phyloP scores from a whole-genome alignment of 345 rosid genomes.

The Eucalyptus cladocalyx region DNA sequence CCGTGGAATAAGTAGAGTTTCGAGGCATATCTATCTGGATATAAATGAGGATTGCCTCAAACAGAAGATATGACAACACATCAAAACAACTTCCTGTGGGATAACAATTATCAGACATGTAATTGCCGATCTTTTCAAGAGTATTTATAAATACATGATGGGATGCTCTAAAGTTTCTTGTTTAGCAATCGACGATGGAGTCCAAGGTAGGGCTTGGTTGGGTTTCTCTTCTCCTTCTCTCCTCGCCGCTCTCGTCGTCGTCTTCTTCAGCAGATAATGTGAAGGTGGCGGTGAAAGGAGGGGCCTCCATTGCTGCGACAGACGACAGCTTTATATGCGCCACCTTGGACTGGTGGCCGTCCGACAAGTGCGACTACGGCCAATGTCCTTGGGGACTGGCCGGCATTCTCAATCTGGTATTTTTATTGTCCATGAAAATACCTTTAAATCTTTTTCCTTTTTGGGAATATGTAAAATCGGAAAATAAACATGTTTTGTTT shows the following conservation, averaged over 20 bases:
- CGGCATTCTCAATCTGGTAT: constrained; percentile 45
- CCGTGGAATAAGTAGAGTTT: neutral
- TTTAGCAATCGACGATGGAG: neutral
- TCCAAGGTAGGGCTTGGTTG: neutral
- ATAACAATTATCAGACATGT: neutral
- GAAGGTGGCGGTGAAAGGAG: constrained; percentile 15
- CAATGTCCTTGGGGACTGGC: constrained; percentile 58
- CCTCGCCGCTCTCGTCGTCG: neutral
- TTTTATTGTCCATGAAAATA: neutral
- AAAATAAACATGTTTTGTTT: neutral
- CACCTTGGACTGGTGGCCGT: constrained; percentile 69
- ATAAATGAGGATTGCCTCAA: neutral
- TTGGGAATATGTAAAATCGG: neutral
- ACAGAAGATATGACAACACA: neutral
- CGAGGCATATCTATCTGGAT: neutral
- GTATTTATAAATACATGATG: neutral
- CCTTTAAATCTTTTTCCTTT: neutral
- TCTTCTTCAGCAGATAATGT: constrained; percentile 7
- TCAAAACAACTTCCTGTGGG: neutral
- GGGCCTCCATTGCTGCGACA: constrained; percentile 19
- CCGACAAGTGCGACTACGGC: constrained; percentile 36
- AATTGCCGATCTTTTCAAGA: neutral
- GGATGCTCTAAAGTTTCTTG: neutral
- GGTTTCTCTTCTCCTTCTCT: neutral
- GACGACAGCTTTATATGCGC: constrained; percentile 48